Base-by-base conservation (phyloP, 208 protist species). In the Wallacemonas sp. region DNA sequence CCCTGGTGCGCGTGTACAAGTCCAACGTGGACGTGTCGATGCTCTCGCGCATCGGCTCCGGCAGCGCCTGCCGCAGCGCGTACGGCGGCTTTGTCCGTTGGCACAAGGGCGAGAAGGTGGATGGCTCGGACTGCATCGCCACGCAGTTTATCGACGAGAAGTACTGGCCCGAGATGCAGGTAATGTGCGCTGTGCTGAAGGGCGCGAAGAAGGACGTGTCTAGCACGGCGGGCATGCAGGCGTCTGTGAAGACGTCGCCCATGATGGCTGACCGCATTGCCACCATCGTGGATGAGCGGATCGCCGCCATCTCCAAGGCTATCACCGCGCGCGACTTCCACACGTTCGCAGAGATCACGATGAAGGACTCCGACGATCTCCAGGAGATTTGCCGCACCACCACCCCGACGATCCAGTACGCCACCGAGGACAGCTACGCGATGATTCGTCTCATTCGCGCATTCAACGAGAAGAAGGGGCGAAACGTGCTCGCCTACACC, bases 71-170 rank as follows among this genome's bases (percentile, higher is more conserved):
- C 81, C 89, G 99, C 55, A 97, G 84, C 57, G 70, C 99, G 26
- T 98, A 96, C 74, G 98, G 98, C 52, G 99, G 99, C 23, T 99
- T 99, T 70, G 99, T 99, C 7, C 86, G 90, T 55, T 99, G 99
- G 99, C 76, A 97, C 48, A 97, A 89, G 89, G 98, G 98, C 18
- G 64, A 74, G 59, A 67, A 84, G 52, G 50, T 66, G 4, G 87
- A 94, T 72, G 89, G 89, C 45, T 79, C 66, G 0, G 97, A 99
- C 74, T 98, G 86, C 69, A 69, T 98, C 16, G 98, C 98, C 7
- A 79, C 83, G 25, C 98, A 99, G 81, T 91, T 98, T 54, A 82
- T 84, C 0, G 50, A 79, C 20, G 92, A 91, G 48, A 77, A 70
- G 29, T 93, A 99, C 82, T 99, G 98, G 98, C 91, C 86, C 2